A percentile compares a stretch with the other conserved stretches of the same genome.
Conservation (phyloP, 108 stramenopile species). For the Fragilariopsis cylindrus region DNA sequence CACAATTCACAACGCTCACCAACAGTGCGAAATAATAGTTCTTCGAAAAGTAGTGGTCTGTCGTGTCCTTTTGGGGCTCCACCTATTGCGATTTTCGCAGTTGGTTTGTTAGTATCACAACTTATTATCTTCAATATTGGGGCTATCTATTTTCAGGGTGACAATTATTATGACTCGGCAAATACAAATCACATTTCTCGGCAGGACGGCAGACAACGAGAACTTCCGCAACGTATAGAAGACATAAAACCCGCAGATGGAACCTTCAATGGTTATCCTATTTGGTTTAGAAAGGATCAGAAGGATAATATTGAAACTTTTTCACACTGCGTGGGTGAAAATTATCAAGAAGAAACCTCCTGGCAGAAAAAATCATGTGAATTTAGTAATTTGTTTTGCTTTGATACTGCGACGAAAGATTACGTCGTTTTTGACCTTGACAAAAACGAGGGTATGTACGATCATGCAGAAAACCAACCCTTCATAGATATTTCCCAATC, state of each 20-base stretch:
- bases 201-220: constrained; percentile 13
- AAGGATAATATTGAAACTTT: constrained; percentile 11
- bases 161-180: not conserved
- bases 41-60: too few relatives aligned
- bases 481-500: constrained; percentile 30
- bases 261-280: constrained; percentile 36
- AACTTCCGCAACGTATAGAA: not conserved
- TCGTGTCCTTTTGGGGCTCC: not conserved
- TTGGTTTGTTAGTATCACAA: constrained; percentile 20
- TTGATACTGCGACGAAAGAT: constrained; percentile 40
- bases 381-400: constrained; percentile 44
- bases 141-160: constrained; percentile 10
- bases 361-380: constrained; percentile 51
- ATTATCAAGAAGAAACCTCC: constrained; percentile 31
- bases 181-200: not conserved
- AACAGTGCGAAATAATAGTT: too few relatives aligned
- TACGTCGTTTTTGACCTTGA: constrained; percentile 53
- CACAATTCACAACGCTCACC: not conserved
- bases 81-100: constrained; percentile 18
- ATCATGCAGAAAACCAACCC: not conserved
- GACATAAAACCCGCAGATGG: constrained; percentile 29
- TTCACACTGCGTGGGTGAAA: constrained; percentile 62
- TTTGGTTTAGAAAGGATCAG: constrained; percentile 20
- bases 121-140: constrained; percentile 31
- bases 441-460: constrained; percentile 26